phyloP scores from a whole-genome alignment of 1,139 yeast species.

The Tardiomyces blankii region DNA sequence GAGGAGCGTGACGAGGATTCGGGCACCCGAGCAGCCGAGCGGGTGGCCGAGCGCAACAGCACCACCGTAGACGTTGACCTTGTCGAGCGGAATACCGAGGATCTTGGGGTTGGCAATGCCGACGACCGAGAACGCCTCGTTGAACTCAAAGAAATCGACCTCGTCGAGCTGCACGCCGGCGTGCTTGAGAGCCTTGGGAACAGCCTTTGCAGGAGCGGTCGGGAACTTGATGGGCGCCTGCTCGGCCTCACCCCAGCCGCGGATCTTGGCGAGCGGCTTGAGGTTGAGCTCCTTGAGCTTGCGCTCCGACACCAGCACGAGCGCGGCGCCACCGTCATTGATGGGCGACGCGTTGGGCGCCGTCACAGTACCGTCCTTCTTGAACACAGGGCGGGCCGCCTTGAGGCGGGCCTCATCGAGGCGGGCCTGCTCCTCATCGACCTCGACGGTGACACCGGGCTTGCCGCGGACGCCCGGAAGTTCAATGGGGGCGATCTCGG shows the following conservation, averaged over 20 bases:
- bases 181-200: conserved; percentile 90
- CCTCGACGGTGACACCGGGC: conserved; percentile 61
- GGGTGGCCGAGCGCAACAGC: conserved; percentile 98
- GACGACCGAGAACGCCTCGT: conserved; percentile 95
- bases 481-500: conserved; percentile 78
- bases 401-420: conserved; percentile 66
- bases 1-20: conserved; percentile 80
- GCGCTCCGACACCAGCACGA: conserved; percentile 69
- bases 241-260: conserved; percentile 98
- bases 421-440: conserved; percentile 72
- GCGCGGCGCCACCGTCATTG: conserved; percentile 97
- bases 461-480: conserved; percentile 88
- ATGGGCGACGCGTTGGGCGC: conserved; percentile 94
- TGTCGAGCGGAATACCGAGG: conserved; percentile 49
- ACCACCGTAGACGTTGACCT: conserved; percentile 93
- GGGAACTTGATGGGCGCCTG: conserved; percentile 90
- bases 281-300: conserved; percentile 76
- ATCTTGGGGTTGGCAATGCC: conserved; percentile 84
- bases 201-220: conserved; percentile 85
- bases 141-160: conserved; percentile 78
- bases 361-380: conserved; percentile 78
- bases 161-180: conserved; percentile 55
- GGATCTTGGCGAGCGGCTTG: conserved; percentile 77
- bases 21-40: conserved; percentile 94
- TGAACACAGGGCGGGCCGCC: conserved; percentile 86